Evolutionary conservation across 768 basidiomycete genomes (phyloP).

Genomic region (Boletus eberwhitei): DNA sequence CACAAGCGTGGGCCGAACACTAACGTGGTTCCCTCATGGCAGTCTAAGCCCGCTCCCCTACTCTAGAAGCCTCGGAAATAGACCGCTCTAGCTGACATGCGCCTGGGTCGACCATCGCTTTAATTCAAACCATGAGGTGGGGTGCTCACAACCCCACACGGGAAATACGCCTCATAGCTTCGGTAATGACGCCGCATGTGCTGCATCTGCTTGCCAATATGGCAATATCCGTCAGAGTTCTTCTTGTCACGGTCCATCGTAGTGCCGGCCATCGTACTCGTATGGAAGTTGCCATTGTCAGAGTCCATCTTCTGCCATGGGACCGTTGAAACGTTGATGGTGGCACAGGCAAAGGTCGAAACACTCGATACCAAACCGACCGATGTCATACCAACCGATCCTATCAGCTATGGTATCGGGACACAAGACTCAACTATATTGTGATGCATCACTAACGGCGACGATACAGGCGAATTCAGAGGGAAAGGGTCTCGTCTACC

Average conservation of each 20-base stretch:
- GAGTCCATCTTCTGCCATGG: neutral
- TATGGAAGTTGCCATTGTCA: neutral
- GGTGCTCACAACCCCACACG: neutral
- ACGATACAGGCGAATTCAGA: neutral
- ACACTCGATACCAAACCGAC: neutral
- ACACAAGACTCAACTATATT: neutral
- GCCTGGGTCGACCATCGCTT: neutral
- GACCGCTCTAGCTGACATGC: neutral
- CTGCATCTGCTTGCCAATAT: neutral
- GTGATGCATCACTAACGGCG: neutral
- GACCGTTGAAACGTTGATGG: neutral
- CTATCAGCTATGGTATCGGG: neutral
- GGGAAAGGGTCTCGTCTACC: neutral
- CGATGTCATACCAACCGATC: no score
- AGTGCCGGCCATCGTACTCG: neutral
- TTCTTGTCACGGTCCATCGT: neutral
- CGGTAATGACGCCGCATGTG: neutral
- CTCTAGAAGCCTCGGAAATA: neutral
- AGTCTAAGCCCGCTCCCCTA: neutral
- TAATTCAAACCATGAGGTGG: neutral
- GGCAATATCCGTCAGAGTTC: neutral
- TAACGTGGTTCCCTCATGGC: neutral
- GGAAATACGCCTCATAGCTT: neutral
- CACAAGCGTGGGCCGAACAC: neutral
- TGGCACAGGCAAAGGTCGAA: neutral